Conservation (phyloP, 495 filamentous ascomycete species). For the Lepraria neglecta region DNA sequence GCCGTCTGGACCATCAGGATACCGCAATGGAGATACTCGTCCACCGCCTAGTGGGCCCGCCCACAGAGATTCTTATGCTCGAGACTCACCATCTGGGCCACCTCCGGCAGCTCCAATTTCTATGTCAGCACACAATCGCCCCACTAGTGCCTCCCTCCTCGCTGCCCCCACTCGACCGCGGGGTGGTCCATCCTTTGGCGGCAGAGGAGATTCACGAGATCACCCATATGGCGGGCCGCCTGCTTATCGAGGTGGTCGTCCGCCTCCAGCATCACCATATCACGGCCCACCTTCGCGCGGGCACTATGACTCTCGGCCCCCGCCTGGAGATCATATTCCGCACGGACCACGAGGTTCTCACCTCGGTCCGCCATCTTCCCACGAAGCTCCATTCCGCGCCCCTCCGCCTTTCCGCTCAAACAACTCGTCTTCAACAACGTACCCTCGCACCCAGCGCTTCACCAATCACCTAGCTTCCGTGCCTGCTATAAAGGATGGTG, state of each 20-base stretch:
- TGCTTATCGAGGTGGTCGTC: constrained; percentile 37
- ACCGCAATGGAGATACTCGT: constrained; percentile 32
- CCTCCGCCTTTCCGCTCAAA: constrained; percentile 43
- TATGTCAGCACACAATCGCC: constrained; percentile 44
- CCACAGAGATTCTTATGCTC: constrained; percentile 32
- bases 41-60: constrained; percentile 35
- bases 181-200: constrained; percentile 35
- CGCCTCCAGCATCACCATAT: constrained; percentile 25
- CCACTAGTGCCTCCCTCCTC: constrained; percentile 44
- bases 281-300: constrained; percentile 25
- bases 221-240: constrained; percentile 34
- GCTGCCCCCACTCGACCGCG: constrained; percentile 57
- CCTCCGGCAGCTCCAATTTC: constrained; percentile 43
- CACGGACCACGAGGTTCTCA: constrained; percentile 38
- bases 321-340: constrained; percentile 33
- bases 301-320: constrained; percentile 27
- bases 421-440: constrained; percentile 44
- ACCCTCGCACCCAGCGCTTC: constrained; percentile 48
- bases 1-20: constrained; percentile 21
- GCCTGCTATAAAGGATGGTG: constrained; percentile 47
- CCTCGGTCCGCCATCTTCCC: constrained; percentile 23
- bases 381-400: constrained; percentile 30
- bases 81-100: constrained; percentile 44
- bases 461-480: constrained; percentile 47
- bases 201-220: constrained; percentile 24